Evolutionary conservation across 176 grass and related monocot genomes (phyloP).

Genomic region (Carex parvula): DNA sequence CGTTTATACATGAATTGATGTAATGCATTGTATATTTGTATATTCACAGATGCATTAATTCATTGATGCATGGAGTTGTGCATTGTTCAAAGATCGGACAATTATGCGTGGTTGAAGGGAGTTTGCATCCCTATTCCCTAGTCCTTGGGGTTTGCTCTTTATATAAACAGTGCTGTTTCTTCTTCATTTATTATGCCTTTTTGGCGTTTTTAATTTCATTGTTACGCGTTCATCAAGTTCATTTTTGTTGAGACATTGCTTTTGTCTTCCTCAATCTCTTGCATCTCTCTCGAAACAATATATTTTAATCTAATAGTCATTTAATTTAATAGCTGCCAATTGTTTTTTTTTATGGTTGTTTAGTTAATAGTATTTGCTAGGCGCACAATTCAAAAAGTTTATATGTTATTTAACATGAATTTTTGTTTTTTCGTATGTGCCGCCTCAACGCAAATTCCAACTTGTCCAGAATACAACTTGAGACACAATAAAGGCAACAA

Average conservation of each 20-base stretch:
- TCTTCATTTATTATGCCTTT: conserved; percentile 12
- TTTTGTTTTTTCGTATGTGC: background rate
- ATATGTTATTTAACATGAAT: background rate
- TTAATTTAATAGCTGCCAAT: background rate
- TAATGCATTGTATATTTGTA: too few species aligned
- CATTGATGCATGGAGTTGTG: background rate
- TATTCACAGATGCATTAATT: too few species aligned
- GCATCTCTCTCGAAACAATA: background rate
- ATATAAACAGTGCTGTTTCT: background rate
- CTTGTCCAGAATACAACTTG: background rate
- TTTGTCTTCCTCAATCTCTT: conserved; percentile 15
- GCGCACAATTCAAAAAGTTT: background rate
- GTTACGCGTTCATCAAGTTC: background rate
- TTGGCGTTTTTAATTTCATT: background rate
- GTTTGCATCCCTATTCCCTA: background rate
- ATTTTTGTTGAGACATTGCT: background rate
- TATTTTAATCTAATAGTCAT: background rate
- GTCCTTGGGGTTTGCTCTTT: background rate
- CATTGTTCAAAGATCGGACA: conserved; percentile 15
- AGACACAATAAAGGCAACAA: conserved; percentile 13
- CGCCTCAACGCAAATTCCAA: background rate
- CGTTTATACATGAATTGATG: too few species aligned
- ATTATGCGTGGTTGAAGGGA: conserved; percentile 22
- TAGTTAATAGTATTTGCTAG: background rate
- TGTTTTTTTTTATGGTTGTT: background rate